Percentiles rank a stretch among this genome's conserved stretches.
These are phyloP conservation scores for Conidiobolus incongruus DNA, from an alignment of 371 early-diverging fungal genomes.

Conservation along the genomic window DNA sequence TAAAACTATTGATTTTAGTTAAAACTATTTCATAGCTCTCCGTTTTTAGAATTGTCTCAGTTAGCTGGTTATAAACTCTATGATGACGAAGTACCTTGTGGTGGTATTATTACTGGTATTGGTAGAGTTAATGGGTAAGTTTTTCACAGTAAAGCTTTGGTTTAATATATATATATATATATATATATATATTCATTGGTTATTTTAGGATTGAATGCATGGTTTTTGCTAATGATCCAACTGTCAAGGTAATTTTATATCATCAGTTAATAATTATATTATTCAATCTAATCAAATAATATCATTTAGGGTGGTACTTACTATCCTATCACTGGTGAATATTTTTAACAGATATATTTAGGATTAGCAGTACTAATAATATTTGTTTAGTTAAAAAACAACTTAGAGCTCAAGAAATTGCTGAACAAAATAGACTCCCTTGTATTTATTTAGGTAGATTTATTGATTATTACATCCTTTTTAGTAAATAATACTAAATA, in stretches of 20 bases:
- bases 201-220: constrained; percentile 63
- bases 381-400: constrained; percentile 74
- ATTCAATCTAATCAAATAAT: constrained; percentile 9
- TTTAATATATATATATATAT: background rate
- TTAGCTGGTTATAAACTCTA: constrained; percentile 85
- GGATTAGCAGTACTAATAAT: background rate
- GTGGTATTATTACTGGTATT: constrained; percentile 92
- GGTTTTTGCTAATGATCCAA: constrained; percentile 90
- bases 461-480: background rate
- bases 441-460: constrained; percentile 74
- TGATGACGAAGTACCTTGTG: constrained; percentile 71
- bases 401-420: constrained; percentile 93
- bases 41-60: constrained; percentile 88
- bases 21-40: constrained; percentile 39
- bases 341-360: background rate
- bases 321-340: constrained; percentile 70
- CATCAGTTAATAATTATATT: background rate
- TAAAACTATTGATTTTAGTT: background rate
- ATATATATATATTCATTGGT: background rate
- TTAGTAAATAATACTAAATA: background rate
- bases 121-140: constrained; percentile 82
- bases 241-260: constrained; percentile 34
- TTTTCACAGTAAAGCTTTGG: no score
- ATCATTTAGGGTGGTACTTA: constrained; percentile 80
- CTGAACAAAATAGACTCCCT: constrained; percentile 79